Conservation (phyloP, 2,329 filamentous ascomycete species). For the Sporothrix globosa region DNA sequence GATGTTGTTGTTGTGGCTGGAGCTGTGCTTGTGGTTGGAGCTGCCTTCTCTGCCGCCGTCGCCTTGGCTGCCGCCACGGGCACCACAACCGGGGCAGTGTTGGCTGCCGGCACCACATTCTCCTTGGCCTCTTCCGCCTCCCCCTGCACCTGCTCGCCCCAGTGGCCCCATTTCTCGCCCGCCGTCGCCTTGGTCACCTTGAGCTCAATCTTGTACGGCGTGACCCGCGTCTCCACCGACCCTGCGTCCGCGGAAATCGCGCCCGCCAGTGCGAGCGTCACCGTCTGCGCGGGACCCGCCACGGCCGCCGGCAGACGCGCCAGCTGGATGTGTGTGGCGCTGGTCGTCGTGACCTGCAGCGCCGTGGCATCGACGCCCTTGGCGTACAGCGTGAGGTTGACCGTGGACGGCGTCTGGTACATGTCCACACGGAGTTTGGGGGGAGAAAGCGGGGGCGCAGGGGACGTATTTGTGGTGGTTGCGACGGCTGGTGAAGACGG, state of each 20-base stretch:
- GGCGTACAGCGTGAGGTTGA: conserved; percentile 48
- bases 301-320: conserved; percentile 36
- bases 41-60: neutral
- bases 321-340: conserved; percentile 34
- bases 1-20: neutral
- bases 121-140: conserved; percentile 15
- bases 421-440: conserved; percentile 47
- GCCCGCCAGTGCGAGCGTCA: conserved; percentile 39
- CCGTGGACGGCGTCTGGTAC: conserved; percentile 47
- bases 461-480: neutral
- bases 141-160: conserved; percentile 39
- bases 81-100: neutral
- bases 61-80: neutral
- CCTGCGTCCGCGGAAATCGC: conserved; percentile 36
- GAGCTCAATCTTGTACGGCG: conserved; percentile 44
- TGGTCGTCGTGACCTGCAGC: conserved; percentile 19
- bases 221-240: conserved; percentile 38
- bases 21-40: neutral
- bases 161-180: conserved; percentile 42
- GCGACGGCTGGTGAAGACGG: neutral
- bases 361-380: conserved; percentile 45
- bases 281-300: conserved; percentile 29
- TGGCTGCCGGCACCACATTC: neutral
- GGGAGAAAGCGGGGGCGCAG: neutral
- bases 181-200: conserved; percentile 40